phyloP scores from a whole-genome alignment of 208 protist species.

The Porcisia hertigi region DNA sequence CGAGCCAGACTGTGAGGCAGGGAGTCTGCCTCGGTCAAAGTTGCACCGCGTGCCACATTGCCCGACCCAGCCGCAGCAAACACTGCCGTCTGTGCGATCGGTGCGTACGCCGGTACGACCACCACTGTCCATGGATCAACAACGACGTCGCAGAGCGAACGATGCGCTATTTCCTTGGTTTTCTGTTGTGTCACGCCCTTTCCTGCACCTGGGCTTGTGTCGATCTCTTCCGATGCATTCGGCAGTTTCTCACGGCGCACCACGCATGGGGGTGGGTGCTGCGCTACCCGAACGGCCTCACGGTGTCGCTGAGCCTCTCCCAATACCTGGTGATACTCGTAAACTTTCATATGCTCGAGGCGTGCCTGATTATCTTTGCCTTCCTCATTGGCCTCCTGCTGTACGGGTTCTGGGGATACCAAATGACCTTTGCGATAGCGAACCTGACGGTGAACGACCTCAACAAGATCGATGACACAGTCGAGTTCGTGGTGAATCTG shows the following conservation, averaged over 20 bases:
- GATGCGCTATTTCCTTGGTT: slow-evolving; percentile 90
- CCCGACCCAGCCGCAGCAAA: slow-evolving; percentile 92
- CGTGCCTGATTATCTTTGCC: slow-evolving; percentile 80
- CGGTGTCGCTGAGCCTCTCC: slow-evolving; percentile 36
- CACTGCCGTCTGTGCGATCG: slow-evolving; percentile 92
- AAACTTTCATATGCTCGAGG: slow-evolving; percentile 56
- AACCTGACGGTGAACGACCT: slow-evolving; percentile 91
- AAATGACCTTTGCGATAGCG: slow-evolving; percentile 72
- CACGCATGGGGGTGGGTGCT: slow-evolving; percentile 71
- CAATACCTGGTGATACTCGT: slow-evolving; percentile 74
- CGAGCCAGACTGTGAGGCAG: slow-evolving; percentile 1
- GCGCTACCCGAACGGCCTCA: slow-evolving; percentile 23
- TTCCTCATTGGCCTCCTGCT: slow-evolving; percentile 72
- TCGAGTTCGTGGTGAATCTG: slow-evolving; percentile 52
- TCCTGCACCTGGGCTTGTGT: slow-evolving; percentile 81
- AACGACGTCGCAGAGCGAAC: slow-evolving; percentile 95
- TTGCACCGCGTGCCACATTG: slow-evolving; percentile 74
- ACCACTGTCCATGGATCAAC: slow-evolving; percentile 98
- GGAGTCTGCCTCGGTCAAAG: slow-evolving; percentile 35
- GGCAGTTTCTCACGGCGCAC: slow-evolving; percentile 52
- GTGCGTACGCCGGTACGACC: slow-evolving; percentile 96
- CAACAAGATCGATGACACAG: slow-evolving; percentile 86
- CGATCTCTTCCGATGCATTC: slow-evolving; percentile 63
- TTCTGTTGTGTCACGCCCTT: slow-evolving; percentile 86
- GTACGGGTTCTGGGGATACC: slow-evolving; percentile 79